These are phyloP conservation scores for Boletellus emodensis DNA, from an alignment of 768 basidiomycete species.

Conservation along the genomic window DNA sequence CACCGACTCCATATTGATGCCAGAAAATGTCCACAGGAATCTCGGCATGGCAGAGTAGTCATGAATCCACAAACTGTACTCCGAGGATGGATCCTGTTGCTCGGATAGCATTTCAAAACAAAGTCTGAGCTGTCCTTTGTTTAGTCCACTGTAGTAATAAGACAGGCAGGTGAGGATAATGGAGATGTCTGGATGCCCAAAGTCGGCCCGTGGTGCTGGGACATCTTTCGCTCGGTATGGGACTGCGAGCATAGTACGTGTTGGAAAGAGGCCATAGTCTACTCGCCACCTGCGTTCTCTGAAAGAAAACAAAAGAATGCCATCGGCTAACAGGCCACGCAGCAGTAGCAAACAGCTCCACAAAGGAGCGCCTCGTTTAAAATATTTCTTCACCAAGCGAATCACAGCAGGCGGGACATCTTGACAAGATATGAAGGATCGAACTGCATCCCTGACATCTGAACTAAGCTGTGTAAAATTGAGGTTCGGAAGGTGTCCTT, in stretches of 20 bases:
- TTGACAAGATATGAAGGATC: slow-evolving; percentile 14
- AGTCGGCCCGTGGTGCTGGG: slow-evolving; percentile 22
- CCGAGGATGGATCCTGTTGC: neutral
- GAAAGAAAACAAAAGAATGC: slow-evolving; percentile 16
- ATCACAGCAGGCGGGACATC: neutral
- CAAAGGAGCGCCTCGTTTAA: neutral
- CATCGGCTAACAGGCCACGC: slow-evolving; percentile 28
- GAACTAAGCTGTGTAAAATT: slow-evolving; percentile 1
- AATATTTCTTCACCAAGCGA: neutral
- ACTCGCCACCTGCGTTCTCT: slow-evolving; percentile 24
- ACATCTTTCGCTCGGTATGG: slow-evolving; percentile 28
- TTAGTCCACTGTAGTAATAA: slow-evolving; percentile 26
- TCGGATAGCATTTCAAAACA: slow-evolving; percentile 7
- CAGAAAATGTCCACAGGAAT: neutral
- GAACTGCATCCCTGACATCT: slow-evolving; percentile 5
- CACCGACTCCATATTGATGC: neutral
- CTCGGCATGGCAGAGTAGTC: neutral
- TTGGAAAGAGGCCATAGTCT: slow-evolving; percentile 17
- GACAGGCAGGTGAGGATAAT: slow-evolving; percentile 11
- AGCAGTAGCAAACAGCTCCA: slow-evolving; percentile 25
- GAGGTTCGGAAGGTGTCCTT: slow-evolving; percentile 1
- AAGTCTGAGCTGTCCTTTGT: slow-evolving; percentile 10
- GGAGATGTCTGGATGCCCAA: slow-evolving; percentile 25
- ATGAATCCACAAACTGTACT: neutral
- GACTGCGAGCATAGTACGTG: slow-evolving; percentile 20